Percentiles rank a stretch among this genome's conserved stretches.
phyloP scores from a whole-genome alignment of 2,329 filamentous ascomycete genomes.

The Aspergillus hiratsukae region DNA sequence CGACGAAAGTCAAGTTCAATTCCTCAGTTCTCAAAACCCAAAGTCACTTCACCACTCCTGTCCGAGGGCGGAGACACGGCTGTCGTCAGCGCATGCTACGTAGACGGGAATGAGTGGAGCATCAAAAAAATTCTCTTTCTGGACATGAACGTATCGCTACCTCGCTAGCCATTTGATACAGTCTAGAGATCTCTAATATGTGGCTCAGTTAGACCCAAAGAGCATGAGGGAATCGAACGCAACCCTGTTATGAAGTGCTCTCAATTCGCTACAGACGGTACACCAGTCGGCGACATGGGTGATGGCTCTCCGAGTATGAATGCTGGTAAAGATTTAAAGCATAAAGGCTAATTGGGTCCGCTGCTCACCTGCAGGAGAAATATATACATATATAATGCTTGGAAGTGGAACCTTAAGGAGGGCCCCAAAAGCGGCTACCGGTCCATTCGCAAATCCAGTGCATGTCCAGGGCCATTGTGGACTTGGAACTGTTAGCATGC shows the following conservation, averaged over 20 bases:
- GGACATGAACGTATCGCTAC: too few relatives aligned
- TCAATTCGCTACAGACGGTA: background rate
- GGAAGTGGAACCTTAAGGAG: too few relatives aligned
- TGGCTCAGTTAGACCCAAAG: too few relatives aligned
- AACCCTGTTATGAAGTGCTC: background rate
- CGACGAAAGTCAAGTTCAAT: background rate
- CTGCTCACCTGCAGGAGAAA: too few relatives aligned
- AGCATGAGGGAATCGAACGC: too few relatives aligned
- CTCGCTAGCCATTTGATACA: too few relatives aligned
- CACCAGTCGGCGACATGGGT: background rate
- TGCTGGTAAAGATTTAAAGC: too few relatives aligned
- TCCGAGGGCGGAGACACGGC: background rate
- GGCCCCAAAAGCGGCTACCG: too few relatives aligned
- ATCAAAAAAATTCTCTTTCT: too few relatives aligned
- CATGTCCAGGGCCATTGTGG: background rate
- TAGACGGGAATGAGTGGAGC: background rate
- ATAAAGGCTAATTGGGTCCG: too few relatives aligned
- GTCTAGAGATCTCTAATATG: too few relatives aligned
- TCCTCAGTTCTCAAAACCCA: background rate
- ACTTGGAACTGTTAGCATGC: background rate
- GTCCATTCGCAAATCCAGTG: background rate
- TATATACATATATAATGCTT: too few relatives aligned
- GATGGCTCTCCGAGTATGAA: background rate
- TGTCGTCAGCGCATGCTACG: background rate
- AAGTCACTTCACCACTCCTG: background rate